Conservation (phyloP, 129 eudicot species). For the Silybum marianum region DNA sequence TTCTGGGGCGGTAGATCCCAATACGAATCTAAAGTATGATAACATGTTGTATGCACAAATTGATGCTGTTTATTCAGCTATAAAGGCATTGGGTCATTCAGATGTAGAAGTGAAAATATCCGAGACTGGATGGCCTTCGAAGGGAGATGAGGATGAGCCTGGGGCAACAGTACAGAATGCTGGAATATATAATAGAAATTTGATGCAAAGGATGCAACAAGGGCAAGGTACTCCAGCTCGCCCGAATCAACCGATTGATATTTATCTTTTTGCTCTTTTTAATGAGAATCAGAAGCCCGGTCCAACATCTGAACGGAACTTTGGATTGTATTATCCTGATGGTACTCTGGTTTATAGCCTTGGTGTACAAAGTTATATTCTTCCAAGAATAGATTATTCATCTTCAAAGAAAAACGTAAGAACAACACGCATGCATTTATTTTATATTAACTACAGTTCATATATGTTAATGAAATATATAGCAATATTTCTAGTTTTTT, state of each 20-base stretch:
- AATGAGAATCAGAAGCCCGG: slow-evolving; percentile 85
- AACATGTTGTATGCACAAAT: slow-evolving; percentile 98
- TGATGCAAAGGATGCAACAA: slow-evolving; percentile 62
- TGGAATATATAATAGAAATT: slow-evolving; percentile 76
- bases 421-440: neutral
- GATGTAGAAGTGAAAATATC: slow-evolving; percentile 74
- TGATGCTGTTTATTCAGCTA: slow-evolving; percentile 92
- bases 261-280: slow-evolving; percentile 88
- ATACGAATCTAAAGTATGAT: slow-evolving; percentile 73
- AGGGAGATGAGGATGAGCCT: slow-evolving; percentile 78
- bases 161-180: slow-evolving; percentile 89
- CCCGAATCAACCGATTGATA: slow-evolving; percentile 70
- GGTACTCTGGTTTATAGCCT: slow-evolving; percentile 79
- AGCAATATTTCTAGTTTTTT: neutral
- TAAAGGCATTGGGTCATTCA: slow-evolving; percentile 74
- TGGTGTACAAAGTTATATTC: slow-evolving; percentile 62
- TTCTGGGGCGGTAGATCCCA: slow-evolving; percentile 57
- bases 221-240: slow-evolving; percentile 79
- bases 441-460: neutral
- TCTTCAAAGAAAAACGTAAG: slow-evolving; percentile 66
- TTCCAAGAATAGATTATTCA: slow-evolving; percentile 68
- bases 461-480: neutral
- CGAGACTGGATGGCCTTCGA: slow-evolving; percentile 99
- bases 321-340: slow-evolving; percentile 86
- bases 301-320: slow-evolving; percentile 90